A percentile compares a stretch with the other conserved stretches of the same genome.
phyloP scores from a whole-genome alignment of 1,139 yeast species.

The Debaryomycetaceae sp. region DNA sequence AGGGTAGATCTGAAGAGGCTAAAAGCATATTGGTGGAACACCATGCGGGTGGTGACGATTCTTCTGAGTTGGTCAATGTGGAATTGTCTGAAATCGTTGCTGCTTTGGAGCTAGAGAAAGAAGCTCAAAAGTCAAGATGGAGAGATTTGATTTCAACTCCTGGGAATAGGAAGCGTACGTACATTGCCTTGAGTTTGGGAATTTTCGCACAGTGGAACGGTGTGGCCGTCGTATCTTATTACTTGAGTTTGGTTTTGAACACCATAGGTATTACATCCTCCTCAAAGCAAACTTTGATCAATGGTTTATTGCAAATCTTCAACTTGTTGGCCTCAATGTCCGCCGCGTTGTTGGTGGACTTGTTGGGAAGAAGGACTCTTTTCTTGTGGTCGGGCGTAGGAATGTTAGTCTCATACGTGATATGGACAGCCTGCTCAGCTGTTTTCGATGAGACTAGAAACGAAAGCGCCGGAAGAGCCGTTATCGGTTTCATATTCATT shows the following conservation, averaged over 20 bases:
- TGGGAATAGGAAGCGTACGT: slow-evolving; percentile 12
- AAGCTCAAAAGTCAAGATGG: slow-evolving; percentile 8
- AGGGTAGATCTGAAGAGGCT: slow-evolving; percentile 51
- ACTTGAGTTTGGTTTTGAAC: slow-evolving; percentile 11
- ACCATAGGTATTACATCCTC: slow-evolving; percentile 13
- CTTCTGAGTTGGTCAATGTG: slow-evolving; percentile 11
- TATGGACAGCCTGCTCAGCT: slow-evolving; percentile 38
- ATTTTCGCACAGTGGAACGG: slow-evolving; percentile 16
- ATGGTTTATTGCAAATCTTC: slow-evolving; percentile 13
- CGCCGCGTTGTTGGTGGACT: slow-evolving; percentile 10
- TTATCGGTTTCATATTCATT: slow-evolving; percentile 44
- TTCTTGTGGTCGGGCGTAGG: neutral
- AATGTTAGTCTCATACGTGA: slow-evolving; percentile 36
- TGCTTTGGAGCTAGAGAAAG: slow-evolving; percentile 12
- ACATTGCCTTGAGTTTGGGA: slow-evolving; percentile 13
- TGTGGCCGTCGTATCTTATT: slow-evolving; percentile 15
- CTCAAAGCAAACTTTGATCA: slow-evolving; percentile 12
- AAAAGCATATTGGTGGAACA: slow-evolving; percentile 10
- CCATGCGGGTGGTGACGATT: slow-evolving; percentile 18
- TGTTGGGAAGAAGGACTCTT: neutral
- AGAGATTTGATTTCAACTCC: slow-evolving; percentile 12
- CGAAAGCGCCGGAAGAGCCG: slow-evolving; percentile 35
- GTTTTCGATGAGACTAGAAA: slow-evolving; percentile 5
- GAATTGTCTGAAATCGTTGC: slow-evolving; percentile 17
- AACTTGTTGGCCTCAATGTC: slow-evolving; percentile 11